Percentiles rank a stretch among this genome's conserved stretches.
phyloP scores from a whole-genome alignment of 768 basidiomycete species.

The Lactifluus rugatus region DNA sequence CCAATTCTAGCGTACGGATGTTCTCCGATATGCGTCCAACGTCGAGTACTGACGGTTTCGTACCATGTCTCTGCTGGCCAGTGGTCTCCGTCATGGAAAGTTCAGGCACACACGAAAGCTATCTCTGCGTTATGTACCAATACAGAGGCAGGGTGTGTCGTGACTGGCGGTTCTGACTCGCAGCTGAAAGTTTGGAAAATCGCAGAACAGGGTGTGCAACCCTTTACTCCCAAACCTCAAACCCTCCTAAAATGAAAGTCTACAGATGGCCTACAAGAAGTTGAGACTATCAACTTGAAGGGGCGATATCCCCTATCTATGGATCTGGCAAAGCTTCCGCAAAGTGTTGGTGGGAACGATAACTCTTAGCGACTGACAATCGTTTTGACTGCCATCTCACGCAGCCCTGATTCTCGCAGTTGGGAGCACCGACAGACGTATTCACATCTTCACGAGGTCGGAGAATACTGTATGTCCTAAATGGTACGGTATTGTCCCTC shows the following conservation, averaged over 20 bases:
- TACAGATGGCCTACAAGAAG: slow-evolving; percentile 23
- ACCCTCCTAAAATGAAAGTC: background rate
- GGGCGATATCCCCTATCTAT: slow-evolving; percentile 71
- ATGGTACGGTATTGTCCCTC: slow-evolving; percentile 2
- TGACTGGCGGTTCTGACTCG: slow-evolving; percentile 80
- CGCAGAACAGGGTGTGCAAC: slow-evolving; percentile 26
- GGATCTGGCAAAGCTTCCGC: slow-evolving; percentile 54
- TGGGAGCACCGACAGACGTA: slow-evolving; percentile 67
- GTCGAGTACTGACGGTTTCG: slow-evolving; percentile 17
- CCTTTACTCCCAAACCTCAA: background rate
- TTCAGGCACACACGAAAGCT: slow-evolving; percentile 57
- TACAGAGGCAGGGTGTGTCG: slow-evolving; percentile 33
- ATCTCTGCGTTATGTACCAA: slow-evolving; percentile 57
- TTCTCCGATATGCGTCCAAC: slow-evolving; percentile 27
- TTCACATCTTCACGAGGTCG: slow-evolving; percentile 69
- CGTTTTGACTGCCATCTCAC: background rate
- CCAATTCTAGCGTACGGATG: slow-evolving; percentile 27
- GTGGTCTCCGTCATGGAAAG: slow-evolving; percentile 43
- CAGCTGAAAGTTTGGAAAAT: slow-evolving; percentile 66
- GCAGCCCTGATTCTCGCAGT: slow-evolving; percentile 66
- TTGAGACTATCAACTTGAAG: slow-evolving; percentile 53
- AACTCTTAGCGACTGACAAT: background rate
- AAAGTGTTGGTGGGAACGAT: slow-evolving; percentile 45
- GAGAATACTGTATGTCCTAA: slow-evolving; percentile 39
- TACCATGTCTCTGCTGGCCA: slow-evolving; percentile 26